phyloP scores from a whole-genome alignment of 345 rosid species.

The Carallia pectinifolia region DNA sequence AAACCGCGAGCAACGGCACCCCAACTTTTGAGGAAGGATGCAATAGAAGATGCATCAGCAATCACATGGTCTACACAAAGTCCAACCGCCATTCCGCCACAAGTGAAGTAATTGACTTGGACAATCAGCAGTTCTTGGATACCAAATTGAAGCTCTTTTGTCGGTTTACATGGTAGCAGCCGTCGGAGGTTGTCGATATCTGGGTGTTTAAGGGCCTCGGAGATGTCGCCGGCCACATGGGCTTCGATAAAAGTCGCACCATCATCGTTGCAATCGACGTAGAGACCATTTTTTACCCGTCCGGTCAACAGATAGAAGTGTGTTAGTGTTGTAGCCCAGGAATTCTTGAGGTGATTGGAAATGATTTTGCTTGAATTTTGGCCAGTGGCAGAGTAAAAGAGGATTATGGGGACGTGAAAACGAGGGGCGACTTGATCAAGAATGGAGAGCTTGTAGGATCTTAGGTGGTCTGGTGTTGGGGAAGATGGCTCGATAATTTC shows the following conservation, averaged over 20 bases:
- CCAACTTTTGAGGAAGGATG: slow-evolving; percentile 15
- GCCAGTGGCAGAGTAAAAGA: not conserved
- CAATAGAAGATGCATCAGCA: slow-evolving; percentile 15
- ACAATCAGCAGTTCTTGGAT: not conserved
- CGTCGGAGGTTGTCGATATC: not conserved
- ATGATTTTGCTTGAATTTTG: not conserved
- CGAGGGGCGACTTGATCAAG: slow-evolving; percentile 13
- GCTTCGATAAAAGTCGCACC: slow-evolving; percentile 6
- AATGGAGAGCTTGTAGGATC: slow-evolving; percentile 6
- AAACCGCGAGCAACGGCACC: not conserved
- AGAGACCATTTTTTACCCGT: not conserved
- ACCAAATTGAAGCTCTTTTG: not conserved
- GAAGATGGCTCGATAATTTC: slow-evolving; percentile 15
- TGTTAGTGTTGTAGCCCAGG: slow-evolving; percentile 5
- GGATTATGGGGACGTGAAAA: slow-evolving; percentile 1
- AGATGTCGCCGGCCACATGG: not conserved
- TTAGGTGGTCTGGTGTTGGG: slow-evolving; percentile 1
- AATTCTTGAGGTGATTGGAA: slow-evolving; percentile 2
- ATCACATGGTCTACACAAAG: slow-evolving; percentile 18
- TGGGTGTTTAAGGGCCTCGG: not conserved
- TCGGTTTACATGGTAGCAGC: not conserved
- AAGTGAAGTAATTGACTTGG: slow-evolving; percentile 17
- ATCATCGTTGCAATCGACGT: slow-evolving; percentile 13
- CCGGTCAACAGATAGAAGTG: slow-evolving; percentile 8
- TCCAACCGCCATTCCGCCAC: slow-evolving; percentile 20